Evolutionary conservation across 2,329 filamentous ascomycete species (phyloP).

Genomic region (Daldinia sp.): DNA sequence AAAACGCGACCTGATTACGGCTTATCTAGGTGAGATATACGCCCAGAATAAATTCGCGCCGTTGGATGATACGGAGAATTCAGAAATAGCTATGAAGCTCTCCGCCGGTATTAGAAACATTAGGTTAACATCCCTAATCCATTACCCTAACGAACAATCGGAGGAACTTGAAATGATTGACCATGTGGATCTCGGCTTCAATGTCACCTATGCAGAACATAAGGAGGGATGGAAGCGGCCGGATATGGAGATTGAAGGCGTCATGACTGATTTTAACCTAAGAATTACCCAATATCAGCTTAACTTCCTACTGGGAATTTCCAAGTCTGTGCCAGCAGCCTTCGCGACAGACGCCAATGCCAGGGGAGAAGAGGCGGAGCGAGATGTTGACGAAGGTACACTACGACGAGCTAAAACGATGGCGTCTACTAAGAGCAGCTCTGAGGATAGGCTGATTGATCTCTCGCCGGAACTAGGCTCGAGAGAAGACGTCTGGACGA

Average conservation of each 20-base stretch:
- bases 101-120: slow-evolving; percentile 92
- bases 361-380: slow-evolving; percentile 75
- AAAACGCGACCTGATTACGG: slow-evolving; percentile 84
- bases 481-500: slow-evolving; percentile 81
- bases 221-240: slow-evolving; percentile 78
- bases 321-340: slow-evolving; percentile 84
- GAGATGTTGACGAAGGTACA: slow-evolving; percentile 71
- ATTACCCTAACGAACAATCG: slow-evolving; percentile 74
- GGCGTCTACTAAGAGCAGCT: slow-evolving; percentile 48
- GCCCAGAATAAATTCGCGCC: slow-evolving; percentile 92
- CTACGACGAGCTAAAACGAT: slow-evolving; percentile 58
- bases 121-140: slow-evolving; percentile 85
- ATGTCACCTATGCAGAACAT: slow-evolving; percentile 91
- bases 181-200: slow-evolving; percentile 93
- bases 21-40: slow-evolving; percentile 96
- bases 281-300: slow-evolving; percentile 90
- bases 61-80: slow-evolving; percentile 76
- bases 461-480: slow-evolving; percentile 75
- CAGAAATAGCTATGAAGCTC: slow-evolving; percentile 85
- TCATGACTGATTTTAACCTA: slow-evolving; percentile 92
- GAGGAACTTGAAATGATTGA: slow-evolving; percentile 98
- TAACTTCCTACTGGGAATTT: slow-evolving; percentile 87
- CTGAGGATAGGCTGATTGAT: slow-evolving; percentile 58
- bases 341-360: slow-evolving; percentile 79
- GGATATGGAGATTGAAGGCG: slow-evolving; percentile 89